Evolutionary conservation across 2,329 filamentous ascomycete species (phyloP).

Genomic region (Raffaelea arxii): DNA sequence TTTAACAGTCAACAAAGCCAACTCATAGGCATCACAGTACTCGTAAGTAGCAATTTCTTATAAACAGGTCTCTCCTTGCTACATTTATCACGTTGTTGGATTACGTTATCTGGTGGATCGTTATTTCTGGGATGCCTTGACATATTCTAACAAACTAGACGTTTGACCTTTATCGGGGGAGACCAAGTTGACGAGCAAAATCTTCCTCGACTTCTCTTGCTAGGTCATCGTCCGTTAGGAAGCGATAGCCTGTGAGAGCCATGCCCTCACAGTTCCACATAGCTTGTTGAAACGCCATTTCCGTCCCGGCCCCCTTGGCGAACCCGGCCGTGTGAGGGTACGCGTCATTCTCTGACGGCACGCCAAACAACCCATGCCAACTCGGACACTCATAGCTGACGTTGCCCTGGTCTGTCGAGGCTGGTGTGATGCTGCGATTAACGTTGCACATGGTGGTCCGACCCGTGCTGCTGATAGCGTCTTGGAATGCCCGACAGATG

Average conservation of each 20-base stretch:
- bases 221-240: slow-evolving; percentile 7
- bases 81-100: no score
- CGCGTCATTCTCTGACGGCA: slow-evolving; percentile 5
- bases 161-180: no score
- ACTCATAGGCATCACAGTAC: no score
- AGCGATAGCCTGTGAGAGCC: slow-evolving; percentile 5
- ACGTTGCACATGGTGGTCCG: slow-evolving; percentile 21
- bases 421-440: slow-evolving; percentile 23
- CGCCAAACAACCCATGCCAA: slow-evolving; percentile 25
- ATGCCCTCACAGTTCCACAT: slow-evolving; percentile 7
- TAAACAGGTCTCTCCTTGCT: no score
- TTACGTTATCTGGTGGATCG: no score
- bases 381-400: slow-evolving; percentile 33
- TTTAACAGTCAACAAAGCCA: no score
- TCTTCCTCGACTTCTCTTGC: slow-evolving; percentile 21
- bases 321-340: slow-evolving; percentile 7
- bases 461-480: slow-evolving; percentile 4
- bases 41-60: no score
- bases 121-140: no score
- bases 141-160: no score
- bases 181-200: slow-evolving; percentile 19
- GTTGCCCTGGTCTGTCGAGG: slow-evolving; percentile 49
- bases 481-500: slow-evolving; percentile 34
- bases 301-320: slow-evolving; percentile 4
- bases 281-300: slow-evolving; percentile 5